Evolutionary conservation across 1,284 basidiomycete genomes (phyloP).

Genomic region (Heliocybe sulcata): DNA sequence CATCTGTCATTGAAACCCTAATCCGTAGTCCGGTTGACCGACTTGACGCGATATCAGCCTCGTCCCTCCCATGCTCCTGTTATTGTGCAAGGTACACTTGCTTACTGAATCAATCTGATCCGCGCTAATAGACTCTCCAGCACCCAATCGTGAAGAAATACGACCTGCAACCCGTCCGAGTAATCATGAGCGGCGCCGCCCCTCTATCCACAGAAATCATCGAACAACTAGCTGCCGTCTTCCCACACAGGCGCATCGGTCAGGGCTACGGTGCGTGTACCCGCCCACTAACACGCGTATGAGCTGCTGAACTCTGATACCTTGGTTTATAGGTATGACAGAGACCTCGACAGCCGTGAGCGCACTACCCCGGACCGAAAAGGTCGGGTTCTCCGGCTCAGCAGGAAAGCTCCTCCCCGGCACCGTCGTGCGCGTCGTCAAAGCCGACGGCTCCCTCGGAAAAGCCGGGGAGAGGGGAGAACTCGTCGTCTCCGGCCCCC

Average conservation of each 20-base stretch:
- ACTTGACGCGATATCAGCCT: slow-evolving; percentile 31
- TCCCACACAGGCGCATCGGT: slow-evolving; percentile 55
- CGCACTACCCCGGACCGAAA: slow-evolving; percentile 16
- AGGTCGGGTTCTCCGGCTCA: slow-evolving; percentile 23
- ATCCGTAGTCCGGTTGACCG: slow-evolving; percentile 12
- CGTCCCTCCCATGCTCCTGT: slow-evolving; percentile 61
- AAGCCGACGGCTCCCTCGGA: slow-evolving; percentile 29
- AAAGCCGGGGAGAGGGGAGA: slow-evolving; percentile 32
- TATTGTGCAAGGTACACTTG: slow-evolving; percentile 44
- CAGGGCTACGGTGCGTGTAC: slow-evolving; percentile 56
- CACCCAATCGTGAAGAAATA: slow-evolving; percentile 62
- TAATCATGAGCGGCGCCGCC: slow-evolving; percentile 66
- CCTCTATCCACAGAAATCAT: slow-evolving; percentile 68
- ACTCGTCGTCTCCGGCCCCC: slow-evolving; percentile 31
- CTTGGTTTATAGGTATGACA: slow-evolving; percentile 25
- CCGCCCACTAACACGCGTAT: too few relatives aligned
- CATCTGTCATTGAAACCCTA: not conserved
- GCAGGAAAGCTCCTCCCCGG: slow-evolving; percentile 32
- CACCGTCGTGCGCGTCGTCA: slow-evolving; percentile 28
- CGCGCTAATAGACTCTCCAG: slow-evolving; percentile 23
- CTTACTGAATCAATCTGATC: not conserved
- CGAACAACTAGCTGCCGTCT: slow-evolving; percentile 39
- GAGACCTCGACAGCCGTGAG: slow-evolving; percentile 42
- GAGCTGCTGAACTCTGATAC: not conserved
- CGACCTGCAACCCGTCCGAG: slow-evolving; percentile 53